phyloP scores from a whole-genome alignment of 176 grass and related monocot genomes.

The Guadua angustifolia region DNA sequence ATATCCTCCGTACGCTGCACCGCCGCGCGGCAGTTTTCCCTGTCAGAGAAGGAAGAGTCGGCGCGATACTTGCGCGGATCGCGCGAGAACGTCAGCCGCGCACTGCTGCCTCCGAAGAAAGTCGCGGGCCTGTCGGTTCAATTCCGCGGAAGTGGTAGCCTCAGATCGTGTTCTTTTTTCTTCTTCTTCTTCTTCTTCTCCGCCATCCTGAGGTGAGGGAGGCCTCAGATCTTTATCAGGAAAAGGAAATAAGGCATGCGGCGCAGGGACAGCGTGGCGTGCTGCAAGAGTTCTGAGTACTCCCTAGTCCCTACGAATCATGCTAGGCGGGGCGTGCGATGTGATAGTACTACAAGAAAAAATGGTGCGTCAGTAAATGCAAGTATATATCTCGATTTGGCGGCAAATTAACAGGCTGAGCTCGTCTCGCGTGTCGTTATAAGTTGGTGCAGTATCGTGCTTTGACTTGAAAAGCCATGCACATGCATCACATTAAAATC shows the following conservation, averaged over 20 bases:
- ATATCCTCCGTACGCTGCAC: constrained; percentile 1
- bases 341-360: not conserved
- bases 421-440: not conserved
- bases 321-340: constrained; percentile 40
- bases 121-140: not conserved
- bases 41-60: constrained; percentile 26
- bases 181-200: too few relatives aligned
- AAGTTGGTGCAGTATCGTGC: not conserved
- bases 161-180: not conserved
- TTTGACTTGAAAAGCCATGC: constrained; percentile 1
- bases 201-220: not conserved
- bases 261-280: not conserved
- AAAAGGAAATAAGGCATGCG: constrained; percentile 33
- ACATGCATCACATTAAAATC: not conserved
- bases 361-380: not conserved
- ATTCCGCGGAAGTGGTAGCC: not conserved
- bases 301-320: not conserved
- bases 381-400: not conserved
- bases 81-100: not conserved
- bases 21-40: not conserved
- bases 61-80: not conserved
- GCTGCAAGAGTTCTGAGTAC: not conserved
- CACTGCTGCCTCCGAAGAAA: constrained; percentile 3
- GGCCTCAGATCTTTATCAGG: not conserved
- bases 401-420: constrained; percentile 5